A percentile compares a stretch with the other conserved stretches of the same genome.
Evolutionary conservation across 495 filamentous ascomycete species (phyloP).

Genomic region (Choiromyces venosus): DNA sequence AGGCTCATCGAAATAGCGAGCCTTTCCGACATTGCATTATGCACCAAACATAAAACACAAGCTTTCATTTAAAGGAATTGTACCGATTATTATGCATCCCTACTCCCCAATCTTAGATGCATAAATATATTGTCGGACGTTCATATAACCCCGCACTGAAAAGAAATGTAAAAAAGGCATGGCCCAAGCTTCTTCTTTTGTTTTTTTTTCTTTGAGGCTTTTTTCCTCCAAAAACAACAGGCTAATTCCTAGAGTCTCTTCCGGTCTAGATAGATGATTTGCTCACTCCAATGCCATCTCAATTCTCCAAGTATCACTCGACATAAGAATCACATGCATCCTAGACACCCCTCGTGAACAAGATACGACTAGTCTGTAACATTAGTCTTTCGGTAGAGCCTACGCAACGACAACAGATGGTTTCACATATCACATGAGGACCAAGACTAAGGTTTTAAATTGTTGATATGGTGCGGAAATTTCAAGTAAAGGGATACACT

Average conservation of each 20-base stretch:
- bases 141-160: not conserved
- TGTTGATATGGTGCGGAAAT: not conserved
- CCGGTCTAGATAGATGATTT: not conserved
- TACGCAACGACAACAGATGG: not conserved
- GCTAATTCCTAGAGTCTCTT: not conserved
- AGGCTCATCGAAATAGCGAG: too few relatives aligned
- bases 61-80: not conserved
- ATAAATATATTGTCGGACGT: not conserved
- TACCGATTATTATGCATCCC: not conserved
- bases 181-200: not conserved
- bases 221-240: not conserved
- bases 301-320: constrained; percentile 3
- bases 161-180: not conserved
- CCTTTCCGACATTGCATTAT: not conserved
- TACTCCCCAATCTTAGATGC: not conserved
- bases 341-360: not conserved
- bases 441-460: not conserved
- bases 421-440: not conserved
- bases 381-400: not conserved
- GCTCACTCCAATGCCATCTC: not conserved
- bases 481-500: not conserved
- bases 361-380: not conserved
- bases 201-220: not conserved
- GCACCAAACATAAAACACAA: not conserved
- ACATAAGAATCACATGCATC: not conserved